These are phyloP conservation scores for Mucor piriformis DNA, from an alignment of 371 early-diverging fungal species.

Conservation along the genomic window DNA sequence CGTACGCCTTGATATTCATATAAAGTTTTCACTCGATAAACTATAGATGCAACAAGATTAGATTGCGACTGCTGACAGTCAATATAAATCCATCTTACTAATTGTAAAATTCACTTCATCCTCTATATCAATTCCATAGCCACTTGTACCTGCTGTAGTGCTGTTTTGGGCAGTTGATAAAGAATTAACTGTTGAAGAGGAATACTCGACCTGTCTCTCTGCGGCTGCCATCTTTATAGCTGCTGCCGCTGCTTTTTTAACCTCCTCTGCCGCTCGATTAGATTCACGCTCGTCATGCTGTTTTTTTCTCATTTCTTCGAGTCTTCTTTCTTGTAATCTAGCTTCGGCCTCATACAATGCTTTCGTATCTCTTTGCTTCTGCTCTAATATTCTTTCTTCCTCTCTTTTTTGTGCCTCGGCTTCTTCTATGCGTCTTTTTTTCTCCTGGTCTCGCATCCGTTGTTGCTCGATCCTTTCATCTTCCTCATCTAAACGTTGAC, in stretches of 20 bases:
- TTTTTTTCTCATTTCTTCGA: constrained; percentile 2
- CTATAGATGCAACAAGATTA: constrained; percentile 10
- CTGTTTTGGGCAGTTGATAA: constrained; percentile 5
- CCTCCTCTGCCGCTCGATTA: background rate
- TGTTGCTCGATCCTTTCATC: constrained; percentile 4
- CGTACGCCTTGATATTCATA: constrained; percentile 53
- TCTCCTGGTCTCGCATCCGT: constrained; percentile 8
- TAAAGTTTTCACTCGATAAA: constrained; percentile 48
- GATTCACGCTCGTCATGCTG: constrained; percentile 9
- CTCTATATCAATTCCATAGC: constrained; percentile 48
- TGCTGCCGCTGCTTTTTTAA: background rate
- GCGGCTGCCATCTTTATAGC: background rate
- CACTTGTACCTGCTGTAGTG: constrained; percentile 48
- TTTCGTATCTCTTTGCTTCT: constrained; percentile 3
- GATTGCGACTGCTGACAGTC: background rate
- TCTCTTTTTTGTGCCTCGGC: constrained; percentile 8
- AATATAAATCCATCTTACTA: constrained; percentile 22
- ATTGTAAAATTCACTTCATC: constrained; percentile 54
- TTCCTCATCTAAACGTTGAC: constrained; percentile 14
- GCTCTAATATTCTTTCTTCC: constrained; percentile 2
- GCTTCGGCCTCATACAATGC: background rate
- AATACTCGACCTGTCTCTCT: background rate
- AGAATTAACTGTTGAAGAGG: background rate
- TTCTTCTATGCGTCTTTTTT: constrained; percentile 10
- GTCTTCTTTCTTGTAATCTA: background rate